These are phyloP conservation scores for Coffea humblotiana DNA, from an alignment of 305 asterid genomes.

Conservation along the genomic window DNA sequence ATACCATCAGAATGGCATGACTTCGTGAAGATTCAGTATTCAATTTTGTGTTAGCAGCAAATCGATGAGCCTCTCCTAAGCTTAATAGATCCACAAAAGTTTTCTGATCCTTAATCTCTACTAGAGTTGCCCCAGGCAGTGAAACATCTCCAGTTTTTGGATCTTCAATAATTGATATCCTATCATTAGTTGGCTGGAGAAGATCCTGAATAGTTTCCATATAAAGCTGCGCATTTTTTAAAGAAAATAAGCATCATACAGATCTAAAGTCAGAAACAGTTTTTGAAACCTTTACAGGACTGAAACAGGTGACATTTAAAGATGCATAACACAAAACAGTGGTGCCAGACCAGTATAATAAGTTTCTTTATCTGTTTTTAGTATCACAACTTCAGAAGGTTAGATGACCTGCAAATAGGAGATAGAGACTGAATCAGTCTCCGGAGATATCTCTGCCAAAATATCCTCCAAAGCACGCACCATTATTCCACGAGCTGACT, in stretches of 20 bases:
- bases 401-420: conserved; percentile 83
- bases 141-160: conserved; percentile 86
- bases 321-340: neutral
- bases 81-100: conserved; percentile 65
- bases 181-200: conserved; percentile 75
- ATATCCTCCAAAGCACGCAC: conserved; percentile 93
- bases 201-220: conserved; percentile 93
- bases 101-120: conserved; percentile 73
- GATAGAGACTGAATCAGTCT: conserved; percentile 62
- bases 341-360: neutral
- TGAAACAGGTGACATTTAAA: neutral
- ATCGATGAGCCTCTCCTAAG: conserved; percentile 87
- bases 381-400: conserved; percentile 15
- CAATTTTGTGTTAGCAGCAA: conserved; percentile 84
- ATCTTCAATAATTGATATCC: conserved; percentile 74
- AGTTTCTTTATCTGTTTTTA: neutral
- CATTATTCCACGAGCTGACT: conserved; percentile 89
- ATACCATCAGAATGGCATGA: conserved; percentile 94
- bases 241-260: conserved; percentile 21
- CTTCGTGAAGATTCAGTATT: conserved; percentile 96
- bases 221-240: conserved; percentile 60
- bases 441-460: conserved; percentile 61
- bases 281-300: conserved; percentile 9
- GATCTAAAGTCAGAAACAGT: conserved; percentile 10
- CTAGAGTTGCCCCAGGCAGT: conserved; percentile 71